Percentiles rank a stretch among this genome's conserved stretches.
phyloP scores from a whole-genome alignment of 116 monocot genomes.

The Iris pallida region DNA sequence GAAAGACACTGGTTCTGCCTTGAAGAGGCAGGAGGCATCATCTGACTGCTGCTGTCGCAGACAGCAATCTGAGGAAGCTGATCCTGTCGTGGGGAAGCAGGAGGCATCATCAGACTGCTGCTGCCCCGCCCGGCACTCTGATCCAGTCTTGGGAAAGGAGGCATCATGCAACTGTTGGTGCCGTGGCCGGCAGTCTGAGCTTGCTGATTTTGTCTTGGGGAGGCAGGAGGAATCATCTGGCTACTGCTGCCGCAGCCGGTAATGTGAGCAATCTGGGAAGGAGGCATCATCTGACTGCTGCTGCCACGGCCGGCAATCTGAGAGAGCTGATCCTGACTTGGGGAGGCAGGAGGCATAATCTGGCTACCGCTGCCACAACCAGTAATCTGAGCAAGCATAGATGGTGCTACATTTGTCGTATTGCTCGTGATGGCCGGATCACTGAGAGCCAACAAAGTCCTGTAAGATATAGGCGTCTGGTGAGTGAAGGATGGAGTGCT shows the following conservation, averaged over 20 bases:
- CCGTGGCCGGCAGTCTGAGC: too few relatives aligned
- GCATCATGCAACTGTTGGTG: neutral
- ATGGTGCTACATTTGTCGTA: neutral
- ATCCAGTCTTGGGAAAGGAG: neutral
- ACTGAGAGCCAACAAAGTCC: neutral
- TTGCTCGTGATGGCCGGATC: neutral
- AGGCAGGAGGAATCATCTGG: too few relatives aligned
- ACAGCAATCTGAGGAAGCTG: too few relatives aligned
- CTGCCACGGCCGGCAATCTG: too few relatives aligned
- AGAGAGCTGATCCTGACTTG: too few relatives aligned
- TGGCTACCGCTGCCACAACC: neutral
- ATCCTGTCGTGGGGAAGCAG: neutral
- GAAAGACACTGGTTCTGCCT: neutral
- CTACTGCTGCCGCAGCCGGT: neutral
- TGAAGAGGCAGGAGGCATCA: neutral
- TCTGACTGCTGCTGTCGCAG: neutral
- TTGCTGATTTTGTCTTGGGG: too few relatives aligned
- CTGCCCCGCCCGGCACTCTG: too few relatives aligned
- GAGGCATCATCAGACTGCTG: neutral
- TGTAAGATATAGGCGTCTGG: neutral
- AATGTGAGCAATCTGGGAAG: neutral
- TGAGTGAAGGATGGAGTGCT: neutral
- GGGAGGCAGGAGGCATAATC: conserved; percentile 1
- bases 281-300: too few relatives aligned
- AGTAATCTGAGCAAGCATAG: neutral